Evolutionary conservation across 2,329 filamentous ascomycete genomes (phyloP).

Genomic region (Fusarium mundagurra): DNA sequence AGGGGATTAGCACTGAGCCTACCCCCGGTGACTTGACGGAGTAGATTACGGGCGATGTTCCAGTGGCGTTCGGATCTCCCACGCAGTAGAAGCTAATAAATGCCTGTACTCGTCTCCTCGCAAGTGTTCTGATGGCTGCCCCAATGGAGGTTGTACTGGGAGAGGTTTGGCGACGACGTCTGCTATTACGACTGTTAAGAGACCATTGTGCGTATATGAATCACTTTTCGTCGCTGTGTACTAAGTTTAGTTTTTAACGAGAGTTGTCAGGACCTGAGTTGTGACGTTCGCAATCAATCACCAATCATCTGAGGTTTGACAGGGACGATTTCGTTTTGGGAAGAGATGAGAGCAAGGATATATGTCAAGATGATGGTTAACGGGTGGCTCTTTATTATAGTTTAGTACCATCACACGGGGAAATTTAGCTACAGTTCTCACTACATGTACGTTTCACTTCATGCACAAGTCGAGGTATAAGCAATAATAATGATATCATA

Average conservation of each 20-base stretch:
- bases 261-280: accelerated
- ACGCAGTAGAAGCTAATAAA: accelerated
- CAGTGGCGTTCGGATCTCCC: not conserved
- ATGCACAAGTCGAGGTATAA: accelerated
- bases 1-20: not conserved
- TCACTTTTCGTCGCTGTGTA: accelerated
- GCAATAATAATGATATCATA: accelerated
- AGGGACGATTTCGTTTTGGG: not conserved
- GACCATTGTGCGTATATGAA: not conserved
- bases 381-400: accelerated
- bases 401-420: not conserved
- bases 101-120: not conserved
- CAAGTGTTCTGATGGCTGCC: not conserved
- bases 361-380: accelerated
- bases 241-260: accelerated
- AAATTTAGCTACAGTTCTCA: not conserved
- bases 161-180: accelerated
- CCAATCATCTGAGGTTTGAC: not conserved
- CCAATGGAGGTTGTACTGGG: not conserved
- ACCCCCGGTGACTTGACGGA: not conserved
- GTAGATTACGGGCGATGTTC: not conserved
- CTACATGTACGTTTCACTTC: accelerated
- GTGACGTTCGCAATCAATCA: accelerated
- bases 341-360: accelerated
- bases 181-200: not conserved